These are phyloP conservation scores for Puccinellia tenuiflora DNA, from an alignment of 176 grass and related monocot genomes.

Conservation along the genomic window DNA sequence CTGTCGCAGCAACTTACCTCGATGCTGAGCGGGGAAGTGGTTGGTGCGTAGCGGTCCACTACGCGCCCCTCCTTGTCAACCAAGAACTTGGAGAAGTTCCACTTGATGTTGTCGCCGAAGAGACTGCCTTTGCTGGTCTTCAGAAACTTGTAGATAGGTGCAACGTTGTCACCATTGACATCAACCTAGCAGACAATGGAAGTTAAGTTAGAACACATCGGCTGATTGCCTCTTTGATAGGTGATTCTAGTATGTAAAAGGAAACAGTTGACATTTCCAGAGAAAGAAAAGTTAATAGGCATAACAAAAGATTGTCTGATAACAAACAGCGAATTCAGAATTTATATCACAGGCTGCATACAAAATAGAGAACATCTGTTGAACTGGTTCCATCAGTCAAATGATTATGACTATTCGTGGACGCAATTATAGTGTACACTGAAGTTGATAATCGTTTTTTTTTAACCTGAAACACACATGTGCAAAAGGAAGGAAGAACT, in stretches of 20 bases:
- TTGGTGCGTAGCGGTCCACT: slow-evolving; percentile 80
- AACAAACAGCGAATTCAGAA: background rate
- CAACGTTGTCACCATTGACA: slow-evolving; percentile 71
- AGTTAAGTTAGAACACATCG: background rate
- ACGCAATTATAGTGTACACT: background rate
- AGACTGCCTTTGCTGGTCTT: slow-evolving; percentile 76
- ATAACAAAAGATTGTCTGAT: background rate
- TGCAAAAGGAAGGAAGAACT: background rate
- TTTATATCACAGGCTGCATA: background rate
- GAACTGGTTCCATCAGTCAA: background rate
- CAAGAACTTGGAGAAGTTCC: slow-evolving; percentile 96
- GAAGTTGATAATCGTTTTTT: background rate
- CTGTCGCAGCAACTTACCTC: slow-evolving; percentile 38
- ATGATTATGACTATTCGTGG: background rate
- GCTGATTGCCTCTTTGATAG: background rate
- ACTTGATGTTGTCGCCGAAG: slow-evolving; percentile 73
- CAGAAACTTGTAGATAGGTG: slow-evolving; percentile 82
- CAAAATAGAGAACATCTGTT: background rate
- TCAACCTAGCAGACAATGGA: slow-evolving; percentile 46
- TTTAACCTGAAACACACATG: background rate
- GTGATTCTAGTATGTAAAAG: background rate
- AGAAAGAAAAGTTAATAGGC: background rate
- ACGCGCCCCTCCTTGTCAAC: slow-evolving; percentile 76
- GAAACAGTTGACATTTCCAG: background rate
- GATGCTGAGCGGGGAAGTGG: slow-evolving; percentile 78